Evolutionary conservation across 345 rosid species (phyloP), one percentile per base, ranked within the genome.

Genomic region (Lepidium sativum): DNA sequence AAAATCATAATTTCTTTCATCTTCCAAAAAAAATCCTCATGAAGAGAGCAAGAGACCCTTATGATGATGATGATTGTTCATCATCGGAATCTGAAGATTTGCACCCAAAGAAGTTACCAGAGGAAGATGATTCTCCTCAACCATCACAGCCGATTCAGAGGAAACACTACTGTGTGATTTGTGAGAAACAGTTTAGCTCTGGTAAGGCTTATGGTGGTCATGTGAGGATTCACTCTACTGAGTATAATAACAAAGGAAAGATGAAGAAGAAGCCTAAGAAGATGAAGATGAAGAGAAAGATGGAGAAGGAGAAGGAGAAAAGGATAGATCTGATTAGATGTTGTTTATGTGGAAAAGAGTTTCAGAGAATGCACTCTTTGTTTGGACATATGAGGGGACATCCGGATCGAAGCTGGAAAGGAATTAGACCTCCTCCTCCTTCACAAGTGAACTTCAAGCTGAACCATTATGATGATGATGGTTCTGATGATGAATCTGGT

Each of bases 351-450:
- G 64, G 70, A 5, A 79, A 77, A 66, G 76, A 33, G 16, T 83
- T 80, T 60, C 57, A 39, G 40, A 76, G 84, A 1, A 65, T 35
- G 74, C 77, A 77, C 49, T 80, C 84, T 21, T 68, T 83, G 73
- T 89, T 79, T 53, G 94, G 96, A n/a, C 96, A 89, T 78, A 89
- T 89, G 94, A 79, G 89, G 75, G 79, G 83, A 59, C 96, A 89
- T 43, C 96, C 94, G 13, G 89, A 83, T 32, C 74, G 91, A 14
- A 73, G 65, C 42, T 84, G 86, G 86, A 81, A 84, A 60, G 91
- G 94, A 7, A 63, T 79, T 53, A 65, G 71, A 32, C 91, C 85
- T 5, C 86, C 88, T 0, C 78, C 82, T 38, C 6, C 57, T 38
- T 6, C 57, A 29, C 11, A 43, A 2, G 54, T 49, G 2, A 65